Conservation (phyloP, 2,329 filamentous ascomycete genomes). For the Tolypocladium nubicola region DNA sequence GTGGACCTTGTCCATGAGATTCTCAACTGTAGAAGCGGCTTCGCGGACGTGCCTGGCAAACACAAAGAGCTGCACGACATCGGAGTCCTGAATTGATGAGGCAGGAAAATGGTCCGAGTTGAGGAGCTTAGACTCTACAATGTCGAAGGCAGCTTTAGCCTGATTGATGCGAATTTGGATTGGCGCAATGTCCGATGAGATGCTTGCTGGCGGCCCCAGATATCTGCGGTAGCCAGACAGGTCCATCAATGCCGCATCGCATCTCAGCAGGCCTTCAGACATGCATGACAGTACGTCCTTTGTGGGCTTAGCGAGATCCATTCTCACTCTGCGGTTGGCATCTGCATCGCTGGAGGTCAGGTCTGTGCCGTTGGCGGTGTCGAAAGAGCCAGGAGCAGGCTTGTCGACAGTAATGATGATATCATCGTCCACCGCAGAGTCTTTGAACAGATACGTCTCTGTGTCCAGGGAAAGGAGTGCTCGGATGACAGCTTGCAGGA, state of each 20-base stretch:
- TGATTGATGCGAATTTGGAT: constrained; percentile 28
- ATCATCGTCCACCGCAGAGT: constrained; percentile 7
- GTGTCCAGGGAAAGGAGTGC: constrained; percentile 40
- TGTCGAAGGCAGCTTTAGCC: constrained; percentile 34
- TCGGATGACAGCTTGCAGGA: constrained; percentile 43
- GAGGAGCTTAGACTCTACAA: constrained; percentile 35
- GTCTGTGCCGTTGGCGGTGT: constrained; percentile 2
- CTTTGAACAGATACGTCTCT: constrained; percentile 34
- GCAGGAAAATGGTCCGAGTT: constrained; percentile 31
- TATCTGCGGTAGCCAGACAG: constrained; percentile 38
- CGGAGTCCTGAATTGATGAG: constrained; percentile 34
- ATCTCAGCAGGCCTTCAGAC: constrained; percentile 29
- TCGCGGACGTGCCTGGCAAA: constrained; percentile 45
- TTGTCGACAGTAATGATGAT: constrained; percentile 8
- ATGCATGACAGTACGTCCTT: constrained; percentile 35
- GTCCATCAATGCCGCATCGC: constrained; percentile 43
- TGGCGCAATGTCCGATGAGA: constrained; percentile 30
- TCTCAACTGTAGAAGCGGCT: constrained; percentile 35
- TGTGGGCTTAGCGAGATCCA: constrained; percentile 33
- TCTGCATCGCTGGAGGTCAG: constrained; percentile 6
- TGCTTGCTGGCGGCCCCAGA: constrained; percentile 30
- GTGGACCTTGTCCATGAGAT: constrained; percentile 34
- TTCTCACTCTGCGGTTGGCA: constrained; percentile 12
- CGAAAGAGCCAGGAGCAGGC: neutral
- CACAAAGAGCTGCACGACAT: constrained; percentile 42